Evolutionary conservation across 768 basidiomycete species (phyloP), one percentile per base, ranked within the genome.

Genomic region (Gloeophyllum trabeum): DNA sequence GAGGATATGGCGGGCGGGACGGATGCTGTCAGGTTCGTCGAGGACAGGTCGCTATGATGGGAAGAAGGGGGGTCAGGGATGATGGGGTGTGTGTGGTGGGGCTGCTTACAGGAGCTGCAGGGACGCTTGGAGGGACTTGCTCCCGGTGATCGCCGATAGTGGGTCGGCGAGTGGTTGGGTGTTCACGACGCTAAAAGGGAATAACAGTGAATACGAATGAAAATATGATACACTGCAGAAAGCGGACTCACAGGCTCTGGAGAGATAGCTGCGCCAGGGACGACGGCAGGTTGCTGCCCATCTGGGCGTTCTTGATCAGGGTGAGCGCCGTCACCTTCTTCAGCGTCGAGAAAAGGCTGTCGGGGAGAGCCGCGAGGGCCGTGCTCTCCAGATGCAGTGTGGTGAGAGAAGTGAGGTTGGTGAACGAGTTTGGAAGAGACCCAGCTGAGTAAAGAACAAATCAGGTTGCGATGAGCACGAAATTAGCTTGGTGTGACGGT

Each of bases 331-430:
- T 57, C 19, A 70, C 44, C 14, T 48, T 55, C 16, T 51, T 54
- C n/a, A 65, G 47, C 6, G 58, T 60, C n/a, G 52, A 40, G 41
- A 65, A 63, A 24, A 64, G 24, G 37, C 51, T 49, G 43, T 61
- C 52, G 3, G 63, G 61, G 18, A 70, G 45, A 16, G 60, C 42
- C 12, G 53, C 57, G 39, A 70, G 58, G 5, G 57, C 57, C 4
- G 70, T 71, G 3, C 63, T 56, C 51, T 69, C 59, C 4, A 70
- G 50, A 35, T 65, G 59, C 24, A 74, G 53, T n/a, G 53, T 61
- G 24, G 58, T 49, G 6, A 73, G 58, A 18, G 54, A 46, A 14
- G 62, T 60, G 45, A 70, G 50, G 14, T 61, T 59, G 3, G 49
- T 48, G 43, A 73, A 66, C 1, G 62, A 55, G 16, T 49, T 46